phyloP scores from a whole-genome alignment of 495 filamentous ascomycete genomes.

The Hypomontagnella submonticulosa region DNA sequence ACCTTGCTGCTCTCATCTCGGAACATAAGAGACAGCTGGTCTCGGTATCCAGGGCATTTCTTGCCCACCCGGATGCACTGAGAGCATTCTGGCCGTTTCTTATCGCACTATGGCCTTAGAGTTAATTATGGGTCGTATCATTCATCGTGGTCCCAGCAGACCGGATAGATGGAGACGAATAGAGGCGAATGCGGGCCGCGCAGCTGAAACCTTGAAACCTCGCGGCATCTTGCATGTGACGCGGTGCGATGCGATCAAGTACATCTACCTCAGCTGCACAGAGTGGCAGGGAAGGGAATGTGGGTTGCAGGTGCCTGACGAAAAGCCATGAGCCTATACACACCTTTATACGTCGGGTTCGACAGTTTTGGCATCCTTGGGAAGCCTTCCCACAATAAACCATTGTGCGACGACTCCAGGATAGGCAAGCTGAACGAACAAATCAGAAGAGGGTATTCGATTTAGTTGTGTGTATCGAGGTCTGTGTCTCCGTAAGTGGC shows the following conservation, averaged over 20 bases:
- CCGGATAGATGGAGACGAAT: conserved; percentile 19
- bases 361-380: conserved; percentile 74
- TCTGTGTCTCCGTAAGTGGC: conserved; percentile 37
- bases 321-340: conserved; percentile 32
- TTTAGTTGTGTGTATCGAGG: conserved; percentile 32
- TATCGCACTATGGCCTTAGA: conserved; percentile 66
- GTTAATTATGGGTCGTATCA: conserved; percentile 32
- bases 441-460: conserved; percentile 36
- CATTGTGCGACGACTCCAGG: conserved; percentile 60
- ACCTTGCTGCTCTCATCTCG: conserved; percentile 77
- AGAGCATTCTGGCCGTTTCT: conserved; percentile 70
- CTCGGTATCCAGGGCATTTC: conserved; percentile 75
- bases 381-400: conserved; percentile 80
- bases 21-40: conserved; percentile 75
- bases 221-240: conserved; percentile 15
- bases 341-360: conserved; percentile 72
- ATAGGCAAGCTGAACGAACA: conserved; percentile 43
- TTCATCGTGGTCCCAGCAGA: conserved; percentile 15
- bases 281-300: conserved; percentile 15
- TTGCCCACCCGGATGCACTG: conserved; percentile 69
- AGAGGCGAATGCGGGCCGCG: conserved; percentile 20
- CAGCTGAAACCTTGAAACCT: conserved; percentile 1
- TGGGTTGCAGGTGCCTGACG: conserved; percentile 21
- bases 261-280: conserved; percentile 28
- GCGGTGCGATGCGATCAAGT: conserved; percentile 12